These are phyloP conservation scores for Saxophila tyrrhenica DNA, from an alignment of 495 filamentous ascomycete species.

Conservation along the genomic window DNA sequence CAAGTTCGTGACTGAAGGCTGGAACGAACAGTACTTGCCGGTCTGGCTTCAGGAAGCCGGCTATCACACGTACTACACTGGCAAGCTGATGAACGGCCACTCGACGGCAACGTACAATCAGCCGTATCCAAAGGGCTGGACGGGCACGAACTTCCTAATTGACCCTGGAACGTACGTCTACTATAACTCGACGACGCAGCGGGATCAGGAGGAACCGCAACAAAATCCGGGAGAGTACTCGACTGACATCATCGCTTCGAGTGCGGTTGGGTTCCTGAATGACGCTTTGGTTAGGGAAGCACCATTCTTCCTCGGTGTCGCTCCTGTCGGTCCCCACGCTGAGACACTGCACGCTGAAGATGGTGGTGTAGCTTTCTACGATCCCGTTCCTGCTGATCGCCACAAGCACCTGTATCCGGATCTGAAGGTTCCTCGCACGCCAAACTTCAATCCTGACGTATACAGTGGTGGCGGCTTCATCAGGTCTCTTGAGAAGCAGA, in stretches of 20 bases:
- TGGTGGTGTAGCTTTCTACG: slow-evolving; percentile 8
- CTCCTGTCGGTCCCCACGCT: slow-evolving; percentile 53
- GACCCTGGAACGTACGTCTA: slow-evolving; percentile 65
- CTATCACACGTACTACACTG: slow-evolving; percentile 61
- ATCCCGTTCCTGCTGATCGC: slow-evolving; percentile 18
- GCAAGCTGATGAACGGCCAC: slow-evolving; percentile 54
- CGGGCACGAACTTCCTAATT: slow-evolving; percentile 46
- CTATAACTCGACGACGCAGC: slow-evolving; percentile 51
- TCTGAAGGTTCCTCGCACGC: slow-evolving; percentile 37
- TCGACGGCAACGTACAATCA: slow-evolving; percentile 2
- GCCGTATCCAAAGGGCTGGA: slow-evolving; percentile 1
- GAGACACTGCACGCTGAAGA: slow-evolving; percentile 1
- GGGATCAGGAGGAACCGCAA: slow-evolving; percentile 39
- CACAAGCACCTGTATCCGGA: slow-evolving; percentile 38
- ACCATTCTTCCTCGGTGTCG: slow-evolving; percentile 57
- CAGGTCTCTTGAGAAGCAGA: slow-evolving; percentile 38
- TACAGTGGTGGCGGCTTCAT: slow-evolving; percentile 54
- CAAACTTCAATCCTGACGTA: slow-evolving; percentile 32
- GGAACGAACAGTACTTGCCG: slow-evolving; percentile 54
- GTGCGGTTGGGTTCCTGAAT: slow-evolving; percentile 49
- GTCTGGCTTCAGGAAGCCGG: slow-evolving; percentile 56
- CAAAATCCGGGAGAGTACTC: slow-evolving; percentile 34
- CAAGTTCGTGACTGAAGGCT: slow-evolving; percentile 52
- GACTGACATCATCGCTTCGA: slow-evolving; percentile 49
- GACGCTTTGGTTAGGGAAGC: slow-evolving; percentile 40